phyloP scores from a whole-genome alignment of 164 flowering plant genomes.

The Macadamia integrifolia region DNA sequence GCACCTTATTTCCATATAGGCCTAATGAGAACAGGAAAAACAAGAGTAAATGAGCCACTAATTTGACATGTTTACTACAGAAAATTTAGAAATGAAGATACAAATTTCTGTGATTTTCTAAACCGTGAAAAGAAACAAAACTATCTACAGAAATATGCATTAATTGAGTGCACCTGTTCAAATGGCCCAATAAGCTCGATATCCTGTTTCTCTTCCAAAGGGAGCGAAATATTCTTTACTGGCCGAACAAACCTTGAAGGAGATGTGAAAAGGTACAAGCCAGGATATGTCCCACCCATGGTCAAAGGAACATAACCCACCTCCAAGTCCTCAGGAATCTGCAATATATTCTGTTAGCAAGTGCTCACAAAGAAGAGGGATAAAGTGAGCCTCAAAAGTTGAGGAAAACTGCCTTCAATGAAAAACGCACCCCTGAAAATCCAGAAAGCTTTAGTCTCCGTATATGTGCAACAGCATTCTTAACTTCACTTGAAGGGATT shows the following conservation, averaged over 20 bases:
- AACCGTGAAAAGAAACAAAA: background rate
- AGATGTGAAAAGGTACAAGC: conserved; percentile 70
- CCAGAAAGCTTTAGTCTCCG: conserved; percentile 60
- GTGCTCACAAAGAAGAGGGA: background rate
- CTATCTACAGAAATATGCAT: background rate
- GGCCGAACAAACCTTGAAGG: conserved; percentile 92
- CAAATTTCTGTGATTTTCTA: background rate
- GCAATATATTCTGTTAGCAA: conserved; percentile 10
- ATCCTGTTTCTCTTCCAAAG: conserved; percentile 30
- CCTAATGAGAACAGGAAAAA: conserved; percentile 34
- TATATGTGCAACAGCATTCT: conserved; percentile 58
- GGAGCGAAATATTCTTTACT: conserved; percentile 54
- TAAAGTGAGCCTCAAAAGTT: background rate
- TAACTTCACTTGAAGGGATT: conserved; percentile 41
- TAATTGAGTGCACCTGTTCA: conserved; percentile 60
- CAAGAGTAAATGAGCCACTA: background rate
- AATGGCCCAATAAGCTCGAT: conserved; percentile 94
- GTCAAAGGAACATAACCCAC: conserved; percentile 90
- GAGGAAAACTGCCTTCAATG: background rate
- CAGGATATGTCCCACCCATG: conserved; percentile 83
- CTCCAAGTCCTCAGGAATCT: conserved; percentile 93
- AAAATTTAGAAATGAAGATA: background rate
- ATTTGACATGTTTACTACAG: background rate
- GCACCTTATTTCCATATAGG: conserved; percentile 87
- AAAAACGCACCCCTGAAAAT: conserved; percentile 42